phyloP scores from a whole-genome alignment of 331 rosid genomes.

The Dryas integrifolia region DNA sequence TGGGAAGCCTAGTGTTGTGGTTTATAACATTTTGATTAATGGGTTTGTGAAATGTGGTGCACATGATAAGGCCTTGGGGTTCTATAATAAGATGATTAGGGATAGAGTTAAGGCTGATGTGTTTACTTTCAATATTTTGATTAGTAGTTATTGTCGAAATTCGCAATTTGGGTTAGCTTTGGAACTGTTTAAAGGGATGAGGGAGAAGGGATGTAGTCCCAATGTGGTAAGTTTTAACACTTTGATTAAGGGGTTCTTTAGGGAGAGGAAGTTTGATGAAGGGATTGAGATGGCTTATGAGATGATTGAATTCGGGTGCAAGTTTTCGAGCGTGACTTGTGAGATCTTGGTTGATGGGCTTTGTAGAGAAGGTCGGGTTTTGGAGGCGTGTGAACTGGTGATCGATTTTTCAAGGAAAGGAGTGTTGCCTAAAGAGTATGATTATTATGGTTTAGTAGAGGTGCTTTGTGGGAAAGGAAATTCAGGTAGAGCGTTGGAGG shows the following conservation, averaged over 20 bases:
- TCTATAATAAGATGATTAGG: conserved; percentile 47
- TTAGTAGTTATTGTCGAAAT: conserved; percentile 69
- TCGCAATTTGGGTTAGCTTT: conserved; percentile 51
- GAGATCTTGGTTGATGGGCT: conserved; percentile 78
- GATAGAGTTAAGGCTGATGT: conserved; percentile 71
- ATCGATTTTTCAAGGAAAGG: conserved; percentile 48
- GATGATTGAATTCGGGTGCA: conserved; percentile 63
- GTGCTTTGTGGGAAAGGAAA: conserved; percentile 46
- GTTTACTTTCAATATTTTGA: conserved; percentile 78
- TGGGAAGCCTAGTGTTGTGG: conserved; percentile 55
- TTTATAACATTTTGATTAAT: conserved; percentile 63
- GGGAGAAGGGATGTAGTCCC: conserved; percentile 64
- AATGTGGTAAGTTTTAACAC: conserved; percentile 88
- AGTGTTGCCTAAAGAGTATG: conserved; percentile 57
- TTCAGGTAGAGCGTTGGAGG: conserved; percentile 42
- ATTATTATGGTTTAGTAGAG: conserved; percentile 58
- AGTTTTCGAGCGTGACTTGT: conserved; percentile 60
- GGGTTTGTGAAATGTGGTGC: conserved; percentile 68
- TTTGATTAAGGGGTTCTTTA: conserved; percentile 72
- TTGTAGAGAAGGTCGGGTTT: conserved; percentile 47
- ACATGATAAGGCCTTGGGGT: conserved; percentile 48
- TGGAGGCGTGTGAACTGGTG: conserved; percentile 50
- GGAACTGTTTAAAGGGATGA: conserved; percentile 74
- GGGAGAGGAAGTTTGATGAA: conserved; percentile 59
- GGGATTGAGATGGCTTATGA: conserved; percentile 80